phyloP scores from a whole-genome alignment of 2,329 filamentous ascomycete species.

The Hymenoscyphus linearis region DNA sequence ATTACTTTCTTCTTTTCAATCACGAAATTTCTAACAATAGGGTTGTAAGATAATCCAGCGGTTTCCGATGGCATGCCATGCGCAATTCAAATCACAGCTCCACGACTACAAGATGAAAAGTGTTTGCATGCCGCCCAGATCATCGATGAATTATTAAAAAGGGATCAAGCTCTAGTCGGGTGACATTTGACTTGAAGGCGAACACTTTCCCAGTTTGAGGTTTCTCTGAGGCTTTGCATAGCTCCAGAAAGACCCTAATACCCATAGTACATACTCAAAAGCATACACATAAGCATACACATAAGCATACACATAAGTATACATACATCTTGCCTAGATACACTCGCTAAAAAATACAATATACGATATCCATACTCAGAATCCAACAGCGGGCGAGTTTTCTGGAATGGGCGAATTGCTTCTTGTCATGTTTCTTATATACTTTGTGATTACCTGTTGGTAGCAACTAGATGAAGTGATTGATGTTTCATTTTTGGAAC shows the following conservation, averaged over 20 bases:
- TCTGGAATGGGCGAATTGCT: too few species aligned
- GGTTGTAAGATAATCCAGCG: slow-evolving; percentile 1
- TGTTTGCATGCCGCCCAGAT: not conserved
- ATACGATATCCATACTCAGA: too few species aligned
- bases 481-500: too few species aligned
- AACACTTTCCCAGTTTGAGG: not conserved
- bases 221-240: not conserved
- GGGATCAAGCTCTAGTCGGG: not conserved
- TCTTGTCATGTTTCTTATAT: too few species aligned
- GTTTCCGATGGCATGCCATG: slow-evolving; percentile 8
- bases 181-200: not conserved
- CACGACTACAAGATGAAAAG: slow-evolving; percentile 1
- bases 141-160: slow-evolving; percentile 2
- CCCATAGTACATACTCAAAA: not conserved
- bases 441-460: too few species aligned
- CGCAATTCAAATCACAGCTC: slow-evolving; percentile 7
- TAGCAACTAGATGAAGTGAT: too few species aligned
- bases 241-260: not conserved
- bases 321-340: too few species aligned
- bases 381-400: too few species aligned
- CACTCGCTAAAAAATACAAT: too few species aligned
- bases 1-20: not conserved
- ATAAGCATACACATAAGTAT: not conserved
- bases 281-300: too few species aligned
- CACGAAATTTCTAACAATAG: too few species aligned